Percentiles rank a stretch among this genome's conserved stretches.
Conservation (phyloP, 2,329 filamentous ascomycete genomes). For the Pestalotiopsis sp. region DNA sequence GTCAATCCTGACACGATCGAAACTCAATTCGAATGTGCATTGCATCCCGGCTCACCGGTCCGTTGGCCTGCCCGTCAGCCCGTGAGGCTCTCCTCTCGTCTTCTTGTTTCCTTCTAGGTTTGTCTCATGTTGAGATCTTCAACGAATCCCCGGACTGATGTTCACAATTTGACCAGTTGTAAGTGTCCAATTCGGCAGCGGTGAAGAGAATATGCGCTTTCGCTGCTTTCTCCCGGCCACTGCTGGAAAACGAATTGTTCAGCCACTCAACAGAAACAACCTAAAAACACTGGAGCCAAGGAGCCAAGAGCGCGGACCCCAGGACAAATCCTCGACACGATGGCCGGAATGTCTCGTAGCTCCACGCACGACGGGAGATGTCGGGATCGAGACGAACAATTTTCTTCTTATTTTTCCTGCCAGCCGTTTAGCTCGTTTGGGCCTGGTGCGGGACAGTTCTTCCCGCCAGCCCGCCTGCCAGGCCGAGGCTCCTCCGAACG, state of each 20-base stretch:
- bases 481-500: not conserved
- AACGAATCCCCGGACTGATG: not conserved
- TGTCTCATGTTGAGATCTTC: not conserved
- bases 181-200: conserved; percentile 7
- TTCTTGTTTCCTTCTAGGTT: not conserved
- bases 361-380: not conserved
- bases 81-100: not conserved
- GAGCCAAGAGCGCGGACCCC: not conserved
- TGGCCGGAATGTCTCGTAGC: not conserved
- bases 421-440: not conserved
- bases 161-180: not conserved
- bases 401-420: not conserved
- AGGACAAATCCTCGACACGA: not conserved
- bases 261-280: not conserved
- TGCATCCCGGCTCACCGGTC: not conserved
- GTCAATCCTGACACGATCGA: not conserved
- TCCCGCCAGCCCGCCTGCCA: not conserved
- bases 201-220: not conserved
- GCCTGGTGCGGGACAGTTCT: not conserved
- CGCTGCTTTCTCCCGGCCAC: not conserved
- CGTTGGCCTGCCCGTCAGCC: not conserved
- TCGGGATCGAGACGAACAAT: not conserved
- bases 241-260: not conserved
- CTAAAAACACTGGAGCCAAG: not conserved
- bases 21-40: not conserved